Evolutionary conservation across 2,329 filamentous ascomycete species (phyloP).

Genomic region (Sarocladium brachiariae): DNA sequence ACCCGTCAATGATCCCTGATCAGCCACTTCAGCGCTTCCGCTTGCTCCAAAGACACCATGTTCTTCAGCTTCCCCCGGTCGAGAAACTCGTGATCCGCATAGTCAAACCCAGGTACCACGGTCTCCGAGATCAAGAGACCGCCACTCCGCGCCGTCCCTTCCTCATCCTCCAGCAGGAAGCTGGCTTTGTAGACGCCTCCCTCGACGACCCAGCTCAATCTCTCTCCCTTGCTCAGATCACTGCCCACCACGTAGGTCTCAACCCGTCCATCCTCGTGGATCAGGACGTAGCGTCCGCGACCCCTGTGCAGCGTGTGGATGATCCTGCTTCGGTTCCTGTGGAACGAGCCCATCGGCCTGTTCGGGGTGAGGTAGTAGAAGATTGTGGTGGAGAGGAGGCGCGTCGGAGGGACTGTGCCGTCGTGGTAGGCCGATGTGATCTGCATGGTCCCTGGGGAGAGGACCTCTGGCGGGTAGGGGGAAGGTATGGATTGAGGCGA

Average conservation of each 20-base stretch:
- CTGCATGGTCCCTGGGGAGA: slow-evolving; percentile 27
- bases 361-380: slow-evolving; percentile 56
- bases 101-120: slow-evolving; percentile 63
- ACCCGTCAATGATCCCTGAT: slow-evolving; percentile 21
- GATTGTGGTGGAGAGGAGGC: slow-evolving; percentile 54
- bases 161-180: slow-evolving; percentile 39
- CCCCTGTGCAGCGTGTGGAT: slow-evolving; percentile 61
- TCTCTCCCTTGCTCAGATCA: slow-evolving; percentile 51
- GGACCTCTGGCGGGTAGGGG: slow-evolving; percentile 26
- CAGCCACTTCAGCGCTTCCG: slow-evolving; percentile 40
- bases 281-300: slow-evolving; percentile 55
- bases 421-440: slow-evolving; percentile 21
- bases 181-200: slow-evolving; percentile 61
- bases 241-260: slow-evolving; percentile 59
- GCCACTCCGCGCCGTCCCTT: slow-evolving; percentile 21
- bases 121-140: slow-evolving; percentile 62
- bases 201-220: slow-evolving; percentile 61
- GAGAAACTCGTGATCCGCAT: slow-evolving; percentile 60
- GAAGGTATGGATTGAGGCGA: slow-evolving; percentile 45
- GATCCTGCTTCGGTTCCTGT: slow-evolving; percentile 54
- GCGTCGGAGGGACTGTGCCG: slow-evolving; percentile 19
- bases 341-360: slow-evolving; percentile 52
- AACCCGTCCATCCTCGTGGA: slow-evolving; percentile 51
- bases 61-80: slow-evolving; percentile 38
- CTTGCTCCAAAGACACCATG: slow-evolving; percentile 45